Percentiles rank a stretch among this genome's conserved stretches.
Conservation (phyloP, 2,329 filamentous ascomycete genomes). For the Cucurbitaria berberidis region DNA sequence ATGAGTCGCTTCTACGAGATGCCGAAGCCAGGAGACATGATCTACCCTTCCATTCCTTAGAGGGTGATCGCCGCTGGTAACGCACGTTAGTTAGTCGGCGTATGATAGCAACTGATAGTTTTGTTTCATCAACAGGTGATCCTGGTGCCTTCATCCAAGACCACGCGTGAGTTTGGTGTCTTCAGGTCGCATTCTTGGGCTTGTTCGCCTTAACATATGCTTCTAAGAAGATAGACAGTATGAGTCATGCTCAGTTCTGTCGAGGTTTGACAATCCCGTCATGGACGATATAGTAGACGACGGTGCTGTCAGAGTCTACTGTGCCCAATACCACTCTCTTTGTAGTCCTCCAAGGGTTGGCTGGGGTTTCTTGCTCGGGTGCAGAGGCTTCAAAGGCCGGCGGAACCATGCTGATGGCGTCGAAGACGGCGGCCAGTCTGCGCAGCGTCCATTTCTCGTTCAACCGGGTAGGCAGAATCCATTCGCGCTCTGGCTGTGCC, state of each 20-base stretch:
- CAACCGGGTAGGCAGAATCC: slow-evolving; percentile 76
- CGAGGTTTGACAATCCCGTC: slow-evolving; percentile 87
- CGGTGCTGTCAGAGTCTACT: slow-evolving; percentile 78
- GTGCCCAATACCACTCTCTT: slow-evolving; percentile 79
- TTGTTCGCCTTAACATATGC: not conserved
- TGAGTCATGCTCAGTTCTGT: slow-evolving; percentile 66
- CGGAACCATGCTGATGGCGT: slow-evolving; percentile 57
- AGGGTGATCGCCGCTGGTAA: slow-evolving; percentile 5
- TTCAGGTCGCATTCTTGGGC: not conserved
- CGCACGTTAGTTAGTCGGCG: slow-evolving; percentile 12
- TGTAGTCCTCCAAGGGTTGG: slow-evolving; percentile 52
- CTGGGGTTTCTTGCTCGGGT: slow-evolving; percentile 12
- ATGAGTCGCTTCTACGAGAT: slow-evolving; percentile 53
- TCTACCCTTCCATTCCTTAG: slow-evolving; percentile 40
- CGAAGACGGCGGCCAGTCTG: slow-evolving; percentile 72
- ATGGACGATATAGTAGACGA: slow-evolving; percentile 84
- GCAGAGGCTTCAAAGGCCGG: slow-evolving; percentile 36
- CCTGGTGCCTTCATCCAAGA: not conserved
- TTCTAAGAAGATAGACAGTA: not conserved
- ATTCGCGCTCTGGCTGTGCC: slow-evolving; percentile 62
- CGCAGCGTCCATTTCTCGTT: slow-evolving; percentile 74
- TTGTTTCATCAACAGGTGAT: slow-evolving; percentile 3
- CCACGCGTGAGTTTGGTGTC: not conserved
- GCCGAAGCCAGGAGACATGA: slow-evolving; percentile 43
- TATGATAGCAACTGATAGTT: slow-evolving; percentile 1